phyloP scores from a whole-genome alignment of 2,329 filamentous ascomycete species.

The Penicillium sp. region DNA sequence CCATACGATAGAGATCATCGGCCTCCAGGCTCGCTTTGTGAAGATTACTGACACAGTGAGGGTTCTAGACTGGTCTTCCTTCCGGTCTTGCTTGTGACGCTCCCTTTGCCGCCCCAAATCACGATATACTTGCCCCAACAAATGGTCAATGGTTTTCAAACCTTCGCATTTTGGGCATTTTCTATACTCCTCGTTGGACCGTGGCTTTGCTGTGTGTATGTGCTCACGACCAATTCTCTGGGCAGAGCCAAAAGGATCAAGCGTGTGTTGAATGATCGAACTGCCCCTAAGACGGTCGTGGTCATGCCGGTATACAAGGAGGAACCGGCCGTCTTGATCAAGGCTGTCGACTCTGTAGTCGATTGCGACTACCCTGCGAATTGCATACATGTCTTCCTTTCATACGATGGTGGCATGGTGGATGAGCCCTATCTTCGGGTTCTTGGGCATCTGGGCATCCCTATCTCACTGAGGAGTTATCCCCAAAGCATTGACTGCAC shows the following conservation, averaged over 20 bases:
- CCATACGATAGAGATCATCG: background rate
- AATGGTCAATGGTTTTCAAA: slow-evolving; percentile 76
- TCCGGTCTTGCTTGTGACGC: slow-evolving; percentile 89
- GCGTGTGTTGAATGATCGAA: slow-evolving; percentile 77
- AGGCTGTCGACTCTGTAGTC: slow-evolving; percentile 86
- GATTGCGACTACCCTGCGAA: slow-evolving; percentile 90
- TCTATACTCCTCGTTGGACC: slow-evolving; percentile 81
- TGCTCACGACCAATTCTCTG: slow-evolving; percentile 82
- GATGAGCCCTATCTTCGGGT: slow-evolving; percentile 88
- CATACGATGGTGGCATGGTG: slow-evolving; percentile 87
- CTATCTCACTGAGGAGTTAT: slow-evolving; percentile 69
- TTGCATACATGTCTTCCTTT: slow-evolving; percentile 92
- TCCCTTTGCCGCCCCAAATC: slow-evolving; percentile 75
- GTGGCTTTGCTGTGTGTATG: slow-evolving; percentile 91
- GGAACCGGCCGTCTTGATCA: slow-evolving; percentile 77
- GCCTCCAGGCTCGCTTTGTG: background rate
- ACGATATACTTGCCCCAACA: slow-evolving; percentile 69
- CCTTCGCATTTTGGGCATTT: slow-evolving; percentile 96
- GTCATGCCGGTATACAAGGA: slow-evolving; percentile 98
- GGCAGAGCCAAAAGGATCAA: slow-evolving; percentile 82
- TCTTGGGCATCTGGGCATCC: slow-evolving; percentile 80
- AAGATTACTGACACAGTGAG: slow-evolving; percentile 1
- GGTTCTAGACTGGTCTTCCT: slow-evolving; percentile 74
- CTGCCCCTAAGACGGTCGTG: slow-evolving; percentile 90
- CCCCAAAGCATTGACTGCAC: slow-evolving; percentile 88